These are phyloP conservation scores for Cucurbita argyrosperma DNA, from an alignment of 306 rosid species.

Conservation along the genomic window DNA sequence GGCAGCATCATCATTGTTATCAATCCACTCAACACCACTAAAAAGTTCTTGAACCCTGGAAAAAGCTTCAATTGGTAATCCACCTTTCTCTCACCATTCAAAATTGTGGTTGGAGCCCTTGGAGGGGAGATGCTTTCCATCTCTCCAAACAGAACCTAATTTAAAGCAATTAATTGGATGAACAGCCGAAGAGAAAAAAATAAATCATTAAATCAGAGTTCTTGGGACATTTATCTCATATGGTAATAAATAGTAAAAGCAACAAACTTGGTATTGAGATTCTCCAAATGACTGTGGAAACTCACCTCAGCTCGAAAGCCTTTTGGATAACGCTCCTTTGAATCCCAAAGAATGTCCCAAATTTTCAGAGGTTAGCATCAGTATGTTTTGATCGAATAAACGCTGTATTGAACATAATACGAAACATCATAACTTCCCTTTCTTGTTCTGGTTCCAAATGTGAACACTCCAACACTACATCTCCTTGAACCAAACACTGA, in stretches of 20 bases:
- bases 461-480: slow-evolving; percentile 92
- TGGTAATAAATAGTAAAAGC: neutral
- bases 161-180: neutral
- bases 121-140: slow-evolving; percentile 70
- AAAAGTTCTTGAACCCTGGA: slow-evolving; percentile 95
- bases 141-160: slow-evolving; percentile 92
- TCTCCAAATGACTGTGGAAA: slow-evolving; percentile 9
- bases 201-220: neutral
- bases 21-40: slow-evolving; percentile 84
- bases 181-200: neutral
- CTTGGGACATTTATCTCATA: neutral
- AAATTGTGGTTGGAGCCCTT: slow-evolving; percentile 54
- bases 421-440: slow-evolving; percentile 98
- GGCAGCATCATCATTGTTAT: slow-evolving; percentile 72
- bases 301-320: slow-evolving; percentile 89
- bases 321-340: slow-evolving; percentile 81
- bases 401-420: slow-evolving; percentile 84
- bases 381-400: slow-evolving; percentile 86
- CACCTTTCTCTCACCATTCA: slow-evolving; percentile 93
- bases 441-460: slow-evolving; percentile 79
- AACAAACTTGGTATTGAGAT: neutral
- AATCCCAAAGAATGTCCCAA: slow-evolving; percentile 95
- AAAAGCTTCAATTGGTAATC: slow-evolving; percentile 92
- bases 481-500: slow-evolving; percentile 96
- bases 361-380: slow-evolving; percentile 75